These are phyloP conservation scores for Daedaleopsis sinensis DNA, from an alignment of 768 basidiomycete species.

Conservation along the genomic window DNA sequence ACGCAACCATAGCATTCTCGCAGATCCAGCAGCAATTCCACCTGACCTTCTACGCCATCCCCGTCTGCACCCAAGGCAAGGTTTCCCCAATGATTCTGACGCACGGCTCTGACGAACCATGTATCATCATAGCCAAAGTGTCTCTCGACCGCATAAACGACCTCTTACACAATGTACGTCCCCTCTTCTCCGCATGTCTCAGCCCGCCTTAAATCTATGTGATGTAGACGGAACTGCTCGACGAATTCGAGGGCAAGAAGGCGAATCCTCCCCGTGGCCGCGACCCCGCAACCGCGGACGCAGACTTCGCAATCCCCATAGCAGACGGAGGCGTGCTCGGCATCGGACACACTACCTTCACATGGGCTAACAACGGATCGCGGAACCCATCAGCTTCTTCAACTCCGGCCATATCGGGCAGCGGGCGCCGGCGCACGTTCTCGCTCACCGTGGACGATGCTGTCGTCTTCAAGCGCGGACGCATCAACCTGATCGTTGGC, in stretches of 20 bases:
- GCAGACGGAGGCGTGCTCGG: slow-evolving; percentile 42
- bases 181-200: not conserved
- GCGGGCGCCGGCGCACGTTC: slow-evolving; percentile 41
- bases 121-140: slow-evolving; percentile 48
- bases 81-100: not conserved
- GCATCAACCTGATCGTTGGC: slow-evolving; percentile 59
- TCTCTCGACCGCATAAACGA: slow-evolving; percentile 60
- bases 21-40: slow-evolving; percentile 55
- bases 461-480: slow-evolving; percentile 50
- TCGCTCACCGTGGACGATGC: slow-evolving; percentile 51
- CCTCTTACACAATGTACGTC: slow-evolving; percentile 41
- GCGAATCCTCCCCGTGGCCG: not conserved
- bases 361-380: slow-evolving; percentile 50
- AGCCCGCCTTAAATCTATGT: slow-evolving; percentile 16
- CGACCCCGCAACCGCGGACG: not conserved
- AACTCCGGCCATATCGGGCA: slow-evolving; percentile 35
- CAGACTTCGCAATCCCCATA: not conserved
- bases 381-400: slow-evolving; percentile 18
- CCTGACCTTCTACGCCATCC: slow-evolving; percentile 34
- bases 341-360: slow-evolving; percentile 55
- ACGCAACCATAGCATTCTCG: slow-evolving; percentile 54
- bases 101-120: not conserved
- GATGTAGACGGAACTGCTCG: slow-evolving; percentile 49
- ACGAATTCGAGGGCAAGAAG: slow-evolving; percentile 37
- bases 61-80: slow-evolving; percentile 29